A percentile compares a stretch with the other conserved stretches of the same genome.
phyloP scores from a whole-genome alignment of 257 asterid species.

The Plantago elongata region DNA sequence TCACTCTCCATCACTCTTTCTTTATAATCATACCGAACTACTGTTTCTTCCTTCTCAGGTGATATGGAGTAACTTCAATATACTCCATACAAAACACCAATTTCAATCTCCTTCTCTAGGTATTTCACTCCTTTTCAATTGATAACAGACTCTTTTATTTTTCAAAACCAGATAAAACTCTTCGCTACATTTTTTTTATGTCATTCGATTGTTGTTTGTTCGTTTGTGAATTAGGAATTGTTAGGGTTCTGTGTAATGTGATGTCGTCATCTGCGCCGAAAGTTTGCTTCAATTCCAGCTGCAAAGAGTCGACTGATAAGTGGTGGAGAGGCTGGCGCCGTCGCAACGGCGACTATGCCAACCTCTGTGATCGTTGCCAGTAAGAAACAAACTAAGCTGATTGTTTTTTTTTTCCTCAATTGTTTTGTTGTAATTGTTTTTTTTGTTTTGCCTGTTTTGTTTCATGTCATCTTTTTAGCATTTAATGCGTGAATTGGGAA shows the following conservation, averaged over 20 bases:
- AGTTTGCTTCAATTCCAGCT: slow-evolving; percentile 75
- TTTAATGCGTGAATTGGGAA: neutral
- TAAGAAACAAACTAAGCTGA: slow-evolving; percentile 22
- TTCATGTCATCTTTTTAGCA: neutral
- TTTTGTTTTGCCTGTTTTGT: neutral
- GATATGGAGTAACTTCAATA: neutral
- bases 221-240: too few relatives aligned
- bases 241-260: slow-evolving; percentile 8
- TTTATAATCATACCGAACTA: neutral
- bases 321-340: slow-evolving; percentile 89
- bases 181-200: too few relatives aligned
- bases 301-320: slow-evolving; percentile 48
- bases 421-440: neutral
- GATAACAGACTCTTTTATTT: too few relatives aligned
- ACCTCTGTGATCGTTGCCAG: slow-evolving; percentile 98
- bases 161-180: too few relatives aligned
- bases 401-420: neutral
- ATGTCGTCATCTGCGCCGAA: slow-evolving; percentile 30
- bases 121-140: neutral
- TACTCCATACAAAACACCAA: neutral
- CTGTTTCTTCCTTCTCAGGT: neutral
- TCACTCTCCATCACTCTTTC: neutral
- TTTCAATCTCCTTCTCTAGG: neutral
- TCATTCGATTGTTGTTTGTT: too few relatives aligned
- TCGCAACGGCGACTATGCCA: slow-evolving; percentile 89